phyloP scores from a whole-genome alignment of 2,329 filamentous ascomycete species.

The Colletotrichum theobromicola region DNA sequence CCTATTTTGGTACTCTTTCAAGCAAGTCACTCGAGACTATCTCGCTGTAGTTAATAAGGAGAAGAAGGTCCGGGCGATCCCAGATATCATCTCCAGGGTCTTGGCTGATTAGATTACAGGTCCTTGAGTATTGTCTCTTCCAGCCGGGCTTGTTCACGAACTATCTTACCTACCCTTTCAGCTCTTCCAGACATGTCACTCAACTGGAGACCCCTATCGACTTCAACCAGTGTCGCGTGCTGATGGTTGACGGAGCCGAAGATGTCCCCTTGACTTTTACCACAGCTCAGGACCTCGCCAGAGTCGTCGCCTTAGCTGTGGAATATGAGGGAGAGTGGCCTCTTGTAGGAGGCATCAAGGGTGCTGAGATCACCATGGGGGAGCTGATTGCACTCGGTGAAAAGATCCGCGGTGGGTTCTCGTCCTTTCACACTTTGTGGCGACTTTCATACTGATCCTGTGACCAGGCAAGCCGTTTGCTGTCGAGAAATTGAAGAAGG shows the following conservation, averaged over 20 bases:
- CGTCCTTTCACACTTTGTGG: not conserved
- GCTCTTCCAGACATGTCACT: conserved; percentile 48
- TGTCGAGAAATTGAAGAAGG: conserved; percentile 48
- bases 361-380: conserved; percentile 36
- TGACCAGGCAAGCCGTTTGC: not conserved
- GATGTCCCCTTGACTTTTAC: conserved; percentile 49
- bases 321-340: conserved; percentile 52
- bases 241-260: conserved; percentile 47
- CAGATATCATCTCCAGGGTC: accelerated
- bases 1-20: conserved; percentile 55
- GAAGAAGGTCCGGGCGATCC: conserved; percentile 36
- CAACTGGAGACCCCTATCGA: conserved; percentile 43
- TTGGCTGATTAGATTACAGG: conserved; percentile 31
- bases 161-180: conserved; percentile 57
- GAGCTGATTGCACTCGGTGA: conserved; percentile 44
- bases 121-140: conserved; percentile 62
- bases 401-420: conserved; percentile 42
- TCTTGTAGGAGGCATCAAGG: conserved; percentile 42
- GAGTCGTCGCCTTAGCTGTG: conserved; percentile 42
- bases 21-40: conserved; percentile 54
- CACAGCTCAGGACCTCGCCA: conserved; percentile 46
- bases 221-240: conserved; percentile 44
- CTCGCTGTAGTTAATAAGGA: conserved; percentile 55
- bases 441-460: not conserved
- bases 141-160: conserved; percentile 60